These are phyloP conservation scores for Beverwykella pulmonaria DNA, from an alignment of 495 filamentous ascomycete species.

Conservation along the genomic window DNA sequence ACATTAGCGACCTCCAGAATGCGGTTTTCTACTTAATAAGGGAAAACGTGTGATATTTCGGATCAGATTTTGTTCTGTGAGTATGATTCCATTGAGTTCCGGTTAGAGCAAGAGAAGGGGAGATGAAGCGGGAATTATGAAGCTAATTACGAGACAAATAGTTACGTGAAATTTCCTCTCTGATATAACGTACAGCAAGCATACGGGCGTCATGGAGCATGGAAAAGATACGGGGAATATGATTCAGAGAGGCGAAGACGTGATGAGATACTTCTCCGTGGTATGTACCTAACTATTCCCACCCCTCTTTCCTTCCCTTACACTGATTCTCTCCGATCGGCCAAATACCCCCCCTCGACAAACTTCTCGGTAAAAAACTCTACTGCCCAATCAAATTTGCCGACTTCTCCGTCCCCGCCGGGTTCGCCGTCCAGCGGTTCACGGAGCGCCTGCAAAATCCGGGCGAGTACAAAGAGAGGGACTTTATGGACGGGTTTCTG, in stretches of 20 bases:
- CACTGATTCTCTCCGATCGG: constrained; percentile 8
- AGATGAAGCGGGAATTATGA: too few species aligned
- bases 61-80: constrained; percentile 22
- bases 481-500: constrained; percentile 30
- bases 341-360: constrained; percentile 23
- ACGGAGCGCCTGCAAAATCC: constrained; percentile 16
- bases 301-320: background rate
- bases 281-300: background rate
- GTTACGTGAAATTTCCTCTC: constrained; percentile 22
- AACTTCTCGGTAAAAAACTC: constrained; percentile 23
- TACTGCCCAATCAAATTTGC: constrained; percentile 20
- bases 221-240: constrained; percentile 1
- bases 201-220: constrained; percentile 22
- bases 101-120: too few species aligned
- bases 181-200: constrained; percentile 28
- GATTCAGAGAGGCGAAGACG: constrained; percentile 11
- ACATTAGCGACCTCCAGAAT: too few species aligned
- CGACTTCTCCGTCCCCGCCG: constrained; percentile 19
- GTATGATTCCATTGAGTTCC: background rate
- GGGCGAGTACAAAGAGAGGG: constrained; percentile 8
- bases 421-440: constrained; percentile 19
- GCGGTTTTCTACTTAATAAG: too few species aligned
- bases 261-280: constrained; percentile 28
- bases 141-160: background rate
- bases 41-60: constrained; percentile 22